Percentiles rank a stretch among this genome's conserved stretches.
Evolutionary conservation across 495 filamentous ascomycete species (phyloP).

Genomic region (Pyrenopolyporus hunteri): DNA sequence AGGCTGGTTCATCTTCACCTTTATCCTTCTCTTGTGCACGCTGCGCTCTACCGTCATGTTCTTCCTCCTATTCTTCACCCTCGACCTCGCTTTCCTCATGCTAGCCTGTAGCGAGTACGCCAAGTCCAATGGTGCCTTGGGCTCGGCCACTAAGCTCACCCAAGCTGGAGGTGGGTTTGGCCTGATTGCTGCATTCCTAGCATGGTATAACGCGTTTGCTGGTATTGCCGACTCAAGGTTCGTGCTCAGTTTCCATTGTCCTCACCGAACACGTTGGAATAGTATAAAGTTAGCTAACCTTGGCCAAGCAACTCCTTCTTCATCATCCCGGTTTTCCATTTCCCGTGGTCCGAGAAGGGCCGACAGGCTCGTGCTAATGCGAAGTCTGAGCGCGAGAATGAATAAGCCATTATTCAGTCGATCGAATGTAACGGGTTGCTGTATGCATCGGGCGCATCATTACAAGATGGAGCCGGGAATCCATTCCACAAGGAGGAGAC

Average conservation of each 20-base stretch:
- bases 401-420: slow-evolving; percentile 33
- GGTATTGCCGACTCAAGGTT: slow-evolving; percentile 92
- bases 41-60: slow-evolving; percentile 94
- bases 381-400: slow-evolving; percentile 46
- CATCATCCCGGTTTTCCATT: slow-evolving; percentile 91
- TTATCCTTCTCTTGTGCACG: slow-evolving; percentile 84
- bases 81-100: slow-evolving; percentile 90
- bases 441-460: neutral
- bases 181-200: slow-evolving; percentile 84
- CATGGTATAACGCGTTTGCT: slow-evolving; percentile 96
- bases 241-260: slow-evolving; percentile 21
- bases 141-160: slow-evolving; percentile 52
- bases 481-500: too few relatives aligned
- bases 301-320: slow-evolving; percentile 82
- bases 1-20: slow-evolving; percentile 99
- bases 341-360: slow-evolving; percentile 94
- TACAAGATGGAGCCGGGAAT: too few relatives aligned
- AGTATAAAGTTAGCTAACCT: slow-evolving; percentile 3
- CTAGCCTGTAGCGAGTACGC: slow-evolving; percentile 77
- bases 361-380: slow-evolving; percentile 60
- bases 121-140: slow-evolving; percentile 38
- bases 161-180: slow-evolving; percentile 90
- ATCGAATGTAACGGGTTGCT: neutral
- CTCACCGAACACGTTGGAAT: too few relatives aligned
- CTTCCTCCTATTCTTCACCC: slow-evolving; percentile 92